These are phyloP conservation scores for Neurospora sp. DNA, from an alignment of 495 filamentous ascomycete genomes.

Conservation along the genomic window DNA sequence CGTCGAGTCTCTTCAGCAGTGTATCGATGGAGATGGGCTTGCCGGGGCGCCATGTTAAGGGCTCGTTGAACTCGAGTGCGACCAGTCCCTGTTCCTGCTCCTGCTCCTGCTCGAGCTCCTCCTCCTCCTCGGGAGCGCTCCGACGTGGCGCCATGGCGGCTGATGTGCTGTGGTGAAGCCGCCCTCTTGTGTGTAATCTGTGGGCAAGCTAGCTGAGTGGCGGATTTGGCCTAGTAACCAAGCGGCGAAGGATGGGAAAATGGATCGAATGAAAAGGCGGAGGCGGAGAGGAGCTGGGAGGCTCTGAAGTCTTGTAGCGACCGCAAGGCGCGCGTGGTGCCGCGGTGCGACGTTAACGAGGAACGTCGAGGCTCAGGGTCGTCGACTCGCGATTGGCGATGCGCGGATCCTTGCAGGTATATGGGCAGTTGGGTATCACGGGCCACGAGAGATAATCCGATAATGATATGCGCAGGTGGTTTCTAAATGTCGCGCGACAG, in stretches of 20 bases:
- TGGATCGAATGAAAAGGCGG: background rate
- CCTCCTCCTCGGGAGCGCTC: slow-evolving; percentile 17
- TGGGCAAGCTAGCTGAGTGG: background rate
- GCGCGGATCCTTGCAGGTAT: background rate
- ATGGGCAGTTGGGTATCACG: background rate
- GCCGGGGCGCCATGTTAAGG: slow-evolving; percentile 85
- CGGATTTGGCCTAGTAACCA: background rate
- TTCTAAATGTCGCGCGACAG: background rate
- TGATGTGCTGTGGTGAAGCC: background rate
- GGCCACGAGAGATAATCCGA: background rate
- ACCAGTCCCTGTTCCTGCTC: slow-evolving; percentile 20
- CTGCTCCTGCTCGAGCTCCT: slow-evolving; percentile 18
- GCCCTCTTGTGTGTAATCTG: background rate
- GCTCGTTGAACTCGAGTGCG: slow-evolving; percentile 65
- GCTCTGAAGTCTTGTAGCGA: background rate
- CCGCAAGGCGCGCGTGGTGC: background rate
- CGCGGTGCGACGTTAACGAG: background rate
- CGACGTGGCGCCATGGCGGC: slow-evolving; percentile 28
- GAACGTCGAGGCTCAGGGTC: background rate
- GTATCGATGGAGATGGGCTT: slow-evolving; percentile 77
- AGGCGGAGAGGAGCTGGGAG: background rate
- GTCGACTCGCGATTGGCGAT: background rate
- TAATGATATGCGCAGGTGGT: background rate
- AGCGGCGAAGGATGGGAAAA: background rate
- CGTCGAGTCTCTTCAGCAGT: slow-evolving; percentile 68